phyloP scores from a whole-genome alignment of 345 rosid species.

The Arabidopsis suecica region DNA sequence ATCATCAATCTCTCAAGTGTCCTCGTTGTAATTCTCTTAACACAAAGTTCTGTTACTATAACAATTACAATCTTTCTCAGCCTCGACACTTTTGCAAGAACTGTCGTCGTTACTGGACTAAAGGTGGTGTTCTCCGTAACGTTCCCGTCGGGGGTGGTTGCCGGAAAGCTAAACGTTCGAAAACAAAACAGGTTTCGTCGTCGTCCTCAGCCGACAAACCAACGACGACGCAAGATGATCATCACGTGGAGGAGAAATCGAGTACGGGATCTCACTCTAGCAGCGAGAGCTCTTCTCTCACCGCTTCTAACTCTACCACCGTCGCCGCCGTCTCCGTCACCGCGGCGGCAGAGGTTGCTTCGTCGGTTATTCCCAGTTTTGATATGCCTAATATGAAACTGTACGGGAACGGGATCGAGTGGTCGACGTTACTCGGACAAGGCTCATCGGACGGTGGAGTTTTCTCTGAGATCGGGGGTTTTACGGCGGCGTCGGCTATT shows the following conservation, averaged over 20 bases:
- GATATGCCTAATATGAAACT: constrained; percentile 43
- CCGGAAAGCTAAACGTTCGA: constrained; percentile 63
- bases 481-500: constrained; percentile 50
- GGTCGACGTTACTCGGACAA: constrained; percentile 57
- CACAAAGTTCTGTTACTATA: constrained; percentile 98
- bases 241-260: constrained; percentile 39
- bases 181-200: constrained; percentile 46
- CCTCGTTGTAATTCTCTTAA: constrained; percentile 91
- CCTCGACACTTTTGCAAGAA: constrained; percentile 97
- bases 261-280: constrained; percentile 50
- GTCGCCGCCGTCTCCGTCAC: constrained; percentile 32
- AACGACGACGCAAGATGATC: constrained; percentile 14
- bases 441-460: constrained; percentile 64
- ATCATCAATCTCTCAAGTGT: constrained; percentile 85
- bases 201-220: constrained; percentile 33
- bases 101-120: constrained; percentile 99
- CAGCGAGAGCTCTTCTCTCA: constrained; percentile 86
- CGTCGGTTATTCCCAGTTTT: constrained; percentile 48
- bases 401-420: constrained; percentile 51
- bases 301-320: constrained; percentile 56
- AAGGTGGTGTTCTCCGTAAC: constrained; percentile 97
- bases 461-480: constrained; percentile 71
- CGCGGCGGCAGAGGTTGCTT: constrained; percentile 51
- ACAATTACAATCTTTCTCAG: constrained; percentile 97
- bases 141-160: constrained; percentile 81